These are phyloP conservation scores for Floccularia luteovirens DNA, from an alignment of 768 basidiomycete genomes.

Conservation along the genomic window DNA sequence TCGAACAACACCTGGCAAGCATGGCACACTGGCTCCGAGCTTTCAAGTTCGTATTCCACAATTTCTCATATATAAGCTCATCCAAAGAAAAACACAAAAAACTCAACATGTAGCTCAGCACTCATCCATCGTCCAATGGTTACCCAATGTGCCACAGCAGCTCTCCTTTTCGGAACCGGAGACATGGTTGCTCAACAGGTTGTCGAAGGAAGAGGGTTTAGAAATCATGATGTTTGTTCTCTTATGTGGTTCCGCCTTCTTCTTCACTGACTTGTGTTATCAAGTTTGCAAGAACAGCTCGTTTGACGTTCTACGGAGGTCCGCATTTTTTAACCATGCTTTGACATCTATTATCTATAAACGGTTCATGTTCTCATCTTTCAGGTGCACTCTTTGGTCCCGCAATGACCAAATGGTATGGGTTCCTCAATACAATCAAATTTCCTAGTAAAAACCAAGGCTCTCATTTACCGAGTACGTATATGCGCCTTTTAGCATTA, in stretches of 20 bases:
- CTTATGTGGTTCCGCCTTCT: constrained; percentile 2
- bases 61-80: neutral
- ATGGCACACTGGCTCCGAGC: constrained; percentile 29
- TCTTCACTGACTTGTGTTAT: no score
- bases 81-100: constrained; percentile 2
- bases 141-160: constrained; percentile 58
- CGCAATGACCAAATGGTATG: constrained; percentile 76
- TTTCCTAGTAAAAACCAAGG: constrained; percentile 55
- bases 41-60: constrained; percentile 25
- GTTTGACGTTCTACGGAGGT: constrained; percentile 73
- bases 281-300: constrained; percentile 53
- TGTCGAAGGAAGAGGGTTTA: constrained; percentile 60
- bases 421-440: constrained; percentile 60
- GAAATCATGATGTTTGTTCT: constrained; percentile 61
- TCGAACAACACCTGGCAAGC: no score
- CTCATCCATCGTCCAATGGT: constrained; percentile 57
- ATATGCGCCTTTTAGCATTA: neutral
- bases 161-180: constrained; percentile 63
- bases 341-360: neutral
- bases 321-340: constrained; percentile 3
- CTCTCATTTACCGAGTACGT: constrained; percentile 55
- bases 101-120: no score
- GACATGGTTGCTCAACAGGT: constrained; percentile 84
- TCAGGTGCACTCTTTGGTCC: constrained; percentile 74
- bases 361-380: neutral